phyloP scores from a whole-genome alignment of 2,329 filamentous ascomycete genomes.

The Talaromyces sp. region DNA sequence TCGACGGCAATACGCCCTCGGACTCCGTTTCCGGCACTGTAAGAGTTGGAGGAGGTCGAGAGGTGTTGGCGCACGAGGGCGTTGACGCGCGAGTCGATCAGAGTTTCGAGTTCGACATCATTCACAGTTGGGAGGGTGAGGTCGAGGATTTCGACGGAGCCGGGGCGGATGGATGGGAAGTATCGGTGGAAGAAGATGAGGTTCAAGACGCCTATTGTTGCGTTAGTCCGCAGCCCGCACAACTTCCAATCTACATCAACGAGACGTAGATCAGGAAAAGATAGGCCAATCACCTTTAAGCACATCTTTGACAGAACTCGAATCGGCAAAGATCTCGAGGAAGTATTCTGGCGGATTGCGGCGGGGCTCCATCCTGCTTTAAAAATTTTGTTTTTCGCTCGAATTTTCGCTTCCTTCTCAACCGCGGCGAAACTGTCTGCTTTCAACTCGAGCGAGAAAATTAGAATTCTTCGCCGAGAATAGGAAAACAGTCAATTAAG shows the following conservation, averaged over 20 bases:
- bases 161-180: conserved; percentile 81
- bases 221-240: not conserved
- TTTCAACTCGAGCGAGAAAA: conserved; percentile 13
- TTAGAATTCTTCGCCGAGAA: conserved; percentile 21
- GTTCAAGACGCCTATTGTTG: conserved; percentile 72
- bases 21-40: conserved; percentile 54
- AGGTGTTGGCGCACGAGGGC: conserved; percentile 75
- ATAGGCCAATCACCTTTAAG: conserved; percentile 67
- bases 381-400: not conserved
- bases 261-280: not conserved
- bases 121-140: conserved; percentile 85
- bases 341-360: conserved; percentile 77
- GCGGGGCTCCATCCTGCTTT: conserved; percentile 57
- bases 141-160: conserved; percentile 84
- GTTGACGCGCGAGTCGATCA: conserved; percentile 84
- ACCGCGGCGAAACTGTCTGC: conserved; percentile 6
- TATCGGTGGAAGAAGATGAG: conserved; percentile 99
- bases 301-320: conserved; percentile 82
- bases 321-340: conserved; percentile 90
- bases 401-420: not conserved
- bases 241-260: too few species aligned
- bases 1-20: conserved; percentile 79
- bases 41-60: conserved; percentile 54
- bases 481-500: conserved; percentile 20
- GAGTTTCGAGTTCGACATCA: conserved; percentile 84